Conservation (phyloP, 345 rosid species). For the Brassica napus region Da-Ae NC_063452.1:63119501-63120000, state of each 20-base stretch:
- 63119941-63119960: too few relatives aligned
- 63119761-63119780: too few relatives aligned
- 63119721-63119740: neutral
- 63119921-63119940: too few relatives aligned
- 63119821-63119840: too few relatives aligned
- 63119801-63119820: too few relatives aligned
- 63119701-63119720: neutral
- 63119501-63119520: neutral
- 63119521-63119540: slow-evolving; percentile 18
- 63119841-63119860: too few relatives aligned
- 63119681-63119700: neutral
- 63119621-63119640: slow-evolving; percentile 3
- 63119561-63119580: slow-evolving; percentile 26
- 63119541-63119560: slow-evolving; percentile 20
- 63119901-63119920: too few relatives aligned
- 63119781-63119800: too few relatives aligned
- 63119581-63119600: slow-evolving; percentile 18
- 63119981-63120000: too few relatives aligned
- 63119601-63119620: slow-evolving; percentile 39
- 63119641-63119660: slow-evolving; percentile 26
- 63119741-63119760: neutral
- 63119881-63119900: too few relatives aligned
- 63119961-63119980: too few relatives aligned
- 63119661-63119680: neutral
- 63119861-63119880: too few relatives aligned